Evolutionary conservation across 257 asterid species (phyloP).

Genomic region (Echites panduratus): DNA sequence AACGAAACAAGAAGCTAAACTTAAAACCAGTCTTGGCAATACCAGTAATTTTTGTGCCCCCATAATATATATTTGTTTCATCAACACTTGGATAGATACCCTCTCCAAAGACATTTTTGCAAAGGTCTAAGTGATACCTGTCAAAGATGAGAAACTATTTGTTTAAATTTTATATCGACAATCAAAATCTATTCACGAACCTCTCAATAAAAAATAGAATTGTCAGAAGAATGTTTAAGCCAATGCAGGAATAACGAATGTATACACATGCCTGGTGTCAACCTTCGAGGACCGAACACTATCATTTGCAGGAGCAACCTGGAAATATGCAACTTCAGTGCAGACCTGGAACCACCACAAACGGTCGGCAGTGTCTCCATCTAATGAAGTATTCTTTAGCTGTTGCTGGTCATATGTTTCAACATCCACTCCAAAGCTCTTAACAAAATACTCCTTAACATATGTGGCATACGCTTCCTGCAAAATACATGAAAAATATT

Average conservation of each 20-base stretch:
- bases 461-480: constrained; percentile 89
- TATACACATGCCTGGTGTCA: constrained; percentile 54
- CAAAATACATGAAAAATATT: constrained; percentile 11
- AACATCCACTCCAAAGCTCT: constrained; percentile 42
- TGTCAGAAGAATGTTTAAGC: constrained; percentile 3
- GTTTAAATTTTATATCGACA: background rate
- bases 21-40: constrained; percentile 14
- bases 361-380: constrained; percentile 46
- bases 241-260: background rate
- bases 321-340: constrained; percentile 96
- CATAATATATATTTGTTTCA: constrained; percentile 81
- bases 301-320: constrained; percentile 90
- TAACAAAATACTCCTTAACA: constrained; percentile 53
- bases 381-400: constrained; percentile 48
- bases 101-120: constrained; percentile 81
- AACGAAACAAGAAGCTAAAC: background rate
- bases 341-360: constrained; percentile 99
- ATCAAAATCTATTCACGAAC: constrained; percentile 8
- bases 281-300: constrained; percentile 80
- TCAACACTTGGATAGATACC: constrained; percentile 71
- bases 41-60: constrained; percentile 90
- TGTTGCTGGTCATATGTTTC: constrained; percentile 68
- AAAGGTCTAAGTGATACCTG: constrained; percentile 95
- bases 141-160: constrained; percentile 22
- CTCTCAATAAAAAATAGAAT: background rate